Base-by-base conservation (phyloP, 2,329 filamentous ascomycete species). In the Sphaerulina populicola region DNA sequence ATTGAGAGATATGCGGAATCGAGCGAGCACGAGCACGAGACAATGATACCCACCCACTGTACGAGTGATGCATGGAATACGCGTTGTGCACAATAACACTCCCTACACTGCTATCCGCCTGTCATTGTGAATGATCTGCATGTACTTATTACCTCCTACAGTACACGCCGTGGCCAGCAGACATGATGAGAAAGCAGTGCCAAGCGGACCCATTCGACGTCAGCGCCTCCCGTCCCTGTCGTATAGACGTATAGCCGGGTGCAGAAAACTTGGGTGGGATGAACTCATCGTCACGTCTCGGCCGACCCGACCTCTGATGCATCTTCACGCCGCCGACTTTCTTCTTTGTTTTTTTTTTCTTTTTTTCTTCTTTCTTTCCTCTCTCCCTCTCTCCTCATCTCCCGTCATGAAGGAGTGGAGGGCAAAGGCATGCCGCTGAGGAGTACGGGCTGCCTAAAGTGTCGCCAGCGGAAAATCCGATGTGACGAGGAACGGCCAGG, bases 381-480 rank as follows among this genome's bases (percentile, higher is more conserved):
- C 23, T 27, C 6, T 27, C 23, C 6, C 23, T 27, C 23, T 27
- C 23, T 27, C 6, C 23, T 27, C 23, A 27, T 27, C 3, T 9
- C 31, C 31, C 31, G 12, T 35, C 31, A 35, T n/a, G 12, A n/a
- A 35, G 31, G 4, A 35, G 46, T n/a, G 10, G 30, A 33, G 4
- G 15, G 1, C 11, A 14, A 23, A 2, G 43, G 36, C 10, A 53
- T 33, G 51, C 51, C 51, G 36, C 46, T 49, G 46, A 37, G 51
- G 36, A 65, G 63, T 8, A 52, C 61, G 4, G 63, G 63, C 35
- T 65, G 63, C 50, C 55, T 51, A 18, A 62, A 53, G n/a, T 65
- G 63, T 44, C 57, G 63, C 15, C 57, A 59, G 36, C 56, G 63
- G 15, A 65, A 64, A 52, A 59, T 65, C 47, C 53, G 60, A 30